Evolutionary conservation across 2,329 filamentous ascomycete species (phyloP), one percentile per base, ranked within the genome.

Genomic region (Aspergillus sp.): DNA sequence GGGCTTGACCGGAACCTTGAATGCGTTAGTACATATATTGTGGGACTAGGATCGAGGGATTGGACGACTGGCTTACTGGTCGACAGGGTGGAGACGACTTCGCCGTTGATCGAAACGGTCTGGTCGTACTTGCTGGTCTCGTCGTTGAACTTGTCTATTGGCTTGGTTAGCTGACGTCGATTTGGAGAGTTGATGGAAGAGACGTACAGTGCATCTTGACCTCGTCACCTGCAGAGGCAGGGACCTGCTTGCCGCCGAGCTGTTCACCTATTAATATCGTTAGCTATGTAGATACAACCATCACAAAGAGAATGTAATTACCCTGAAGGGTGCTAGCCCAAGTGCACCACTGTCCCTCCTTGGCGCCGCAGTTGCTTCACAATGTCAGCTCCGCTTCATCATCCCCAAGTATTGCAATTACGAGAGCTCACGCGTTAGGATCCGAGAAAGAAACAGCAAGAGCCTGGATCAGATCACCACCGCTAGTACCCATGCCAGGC

Each of bases 401-500:
- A 26, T 49, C 46, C 26, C 14, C 14, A 18, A 3, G 3, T 36
- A 1, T 22, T 18, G 2, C 20, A 26, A 49, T 16, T 20, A 42
- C 12, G 26, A 14, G 6, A 64, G 5, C 67, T 57, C 57, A 73
- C 70, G 71, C 65, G 24, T 59, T 54, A 2, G 70, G 71, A 49
- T 67, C 64, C 1, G 60, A 50, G 47, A 71, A 72, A 1, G 71
- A 73, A 1, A 73, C 69, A 10, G 70, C 70, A 18, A 74, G 60
- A 3, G 71, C 69, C 59, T 74, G 72, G 18, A 74, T 71, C 49
- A 74, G 58, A 51, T 74, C 72, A 16, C 70, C 71, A 1, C 62
- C 64, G 18, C 70, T 72, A 4, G 71, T 74, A 12, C 70, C 70
- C 72, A 74, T 73, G 1, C 72, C 72, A 2, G 71, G 69, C 71